Evolutionary conservation across 2,329 filamentous ascomycete species (phyloP), one percentile per base, ranked within the genome.

Genomic region (Thermochaetoides dissita): DNA sequence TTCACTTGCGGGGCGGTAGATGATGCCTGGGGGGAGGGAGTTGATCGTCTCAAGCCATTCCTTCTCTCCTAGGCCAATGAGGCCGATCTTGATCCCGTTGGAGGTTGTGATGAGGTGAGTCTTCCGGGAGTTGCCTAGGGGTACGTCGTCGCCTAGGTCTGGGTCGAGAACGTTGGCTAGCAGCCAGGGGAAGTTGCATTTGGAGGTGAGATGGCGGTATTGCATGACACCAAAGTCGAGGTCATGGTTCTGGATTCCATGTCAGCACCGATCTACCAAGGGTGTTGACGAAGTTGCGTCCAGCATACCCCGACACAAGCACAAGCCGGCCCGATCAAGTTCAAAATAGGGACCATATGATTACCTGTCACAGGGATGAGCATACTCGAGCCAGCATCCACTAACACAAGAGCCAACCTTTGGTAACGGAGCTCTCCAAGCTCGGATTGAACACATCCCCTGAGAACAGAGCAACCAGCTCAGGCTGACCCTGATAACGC

Each of bases 41-140:
- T 94, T 94, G 62, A 94, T 88, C 0, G 86, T 94, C 46, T 79
- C 85, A 9, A 94, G 73, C 81, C 86, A 94, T 59, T 94, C 86
- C 38, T 84, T 71, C 64, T 94, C 87, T 1, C 82, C 87, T 2
- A 95, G 68, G 0, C 88, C 87, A 42, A 94, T 81, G 36, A 94
- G 67, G 8, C 88, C 87, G 34, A 94, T 71, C 55, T 88, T 91
- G 61, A 94, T 72, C 24, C 87, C 87, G 58, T 88, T 88, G 8
- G 82, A 85, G 0, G 83, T 70, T 3, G 80, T 85, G 43, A 94
- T 63, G 65, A 94, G 84, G 47, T 76, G 68, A 0, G 84, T 91
- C 56, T 79, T 79, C 51, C 76, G 69, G 42, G 82, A 84, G 52
- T 86, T 78, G 10, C 80, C 87, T 30, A 94, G 74, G 3, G 86